Percentiles rank a stretch among this genome's conserved stretches.
phyloP scores from a whole-genome alignment of 2,329 filamentous ascomycete genomes.

The Colletotrichum phormii region DNA sequence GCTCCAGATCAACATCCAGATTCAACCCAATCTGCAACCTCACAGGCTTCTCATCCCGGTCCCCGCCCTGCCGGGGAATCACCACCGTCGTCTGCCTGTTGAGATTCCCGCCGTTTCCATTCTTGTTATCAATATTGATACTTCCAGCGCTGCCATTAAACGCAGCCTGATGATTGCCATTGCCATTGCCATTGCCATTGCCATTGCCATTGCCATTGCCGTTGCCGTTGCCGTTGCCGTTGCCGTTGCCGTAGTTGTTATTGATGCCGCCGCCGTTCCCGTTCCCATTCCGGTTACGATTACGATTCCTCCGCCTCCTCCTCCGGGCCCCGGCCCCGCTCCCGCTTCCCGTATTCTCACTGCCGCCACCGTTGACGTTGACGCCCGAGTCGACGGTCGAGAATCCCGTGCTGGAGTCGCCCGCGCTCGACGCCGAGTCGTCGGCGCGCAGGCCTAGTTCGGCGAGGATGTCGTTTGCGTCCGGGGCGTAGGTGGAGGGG shows the following conservation, averaged over 20 bases:
- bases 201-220: no score
- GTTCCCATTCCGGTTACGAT: slow-evolving; percentile 15
- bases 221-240: no score
- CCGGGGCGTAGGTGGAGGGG: background rate
- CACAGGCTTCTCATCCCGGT: slow-evolving; percentile 67
- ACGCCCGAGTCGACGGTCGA: slow-evolving; percentile 8
- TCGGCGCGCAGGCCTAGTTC: slow-evolving; percentile 37
- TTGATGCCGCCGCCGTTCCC: slow-evolving; percentile 13
- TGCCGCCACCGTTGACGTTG: background rate
- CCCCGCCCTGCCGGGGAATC: slow-evolving; percentile 41
- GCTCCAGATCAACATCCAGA: slow-evolving; percentile 80
- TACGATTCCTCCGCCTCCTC: background rate
- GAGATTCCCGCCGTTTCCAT: background rate
- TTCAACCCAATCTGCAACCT: slow-evolving; percentile 79
- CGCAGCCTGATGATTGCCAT: no score
- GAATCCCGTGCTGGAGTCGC: slow-evolving; percentile 11
- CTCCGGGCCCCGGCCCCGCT: background rate
- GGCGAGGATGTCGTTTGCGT: slow-evolving; percentile 37
- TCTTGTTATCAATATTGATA: no score
- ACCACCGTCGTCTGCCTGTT: slow-evolving; percentile 35
- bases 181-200: no score
- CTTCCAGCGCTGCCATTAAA: background rate
- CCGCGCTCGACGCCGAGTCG: slow-evolving; percentile 36
- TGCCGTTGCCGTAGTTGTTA: background rate
- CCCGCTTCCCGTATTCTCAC: background rate